Evolutionary conservation across 768 basidiomycete species (phyloP).

Genomic region (Tulasnella sp.): DNA sequence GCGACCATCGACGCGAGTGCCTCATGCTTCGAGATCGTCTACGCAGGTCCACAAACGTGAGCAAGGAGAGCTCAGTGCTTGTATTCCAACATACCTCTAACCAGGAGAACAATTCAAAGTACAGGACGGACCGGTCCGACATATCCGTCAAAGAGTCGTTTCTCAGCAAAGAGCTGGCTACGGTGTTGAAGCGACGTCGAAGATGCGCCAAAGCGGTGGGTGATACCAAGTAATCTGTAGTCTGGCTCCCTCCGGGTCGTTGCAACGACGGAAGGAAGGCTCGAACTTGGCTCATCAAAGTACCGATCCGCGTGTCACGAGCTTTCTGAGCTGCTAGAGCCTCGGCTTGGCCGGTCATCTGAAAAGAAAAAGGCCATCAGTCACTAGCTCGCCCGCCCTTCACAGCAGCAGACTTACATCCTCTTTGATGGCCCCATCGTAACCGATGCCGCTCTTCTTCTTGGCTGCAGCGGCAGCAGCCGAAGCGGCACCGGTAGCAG

Average conservation of each 20-base stretch:
- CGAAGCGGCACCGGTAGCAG: background rate
- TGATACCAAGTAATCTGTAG: constrained; percentile 87
- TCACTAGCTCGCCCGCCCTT: background rate
- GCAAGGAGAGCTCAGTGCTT: background rate
- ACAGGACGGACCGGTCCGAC: constrained; percentile 75
- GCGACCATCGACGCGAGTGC: constrained; percentile 91
- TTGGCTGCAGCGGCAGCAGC: constrained; percentile 23
- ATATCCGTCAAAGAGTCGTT: constrained; percentile 93
- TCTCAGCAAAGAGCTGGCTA: constrained; percentile 72
- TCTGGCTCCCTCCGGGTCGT: constrained; percentile 59
- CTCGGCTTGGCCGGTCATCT: constrained; percentile 73
- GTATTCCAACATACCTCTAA: constrained; percentile 52
- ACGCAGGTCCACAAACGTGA: constrained; percentile 9
- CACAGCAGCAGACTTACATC: constrained; percentile 46
- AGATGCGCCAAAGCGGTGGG: constrained; percentile 88
- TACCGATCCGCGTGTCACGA: constrained; percentile 65
- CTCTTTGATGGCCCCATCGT: constrained; percentile 72
- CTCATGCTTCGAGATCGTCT: constrained; percentile 92
- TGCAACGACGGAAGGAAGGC: constrained; percentile 73
- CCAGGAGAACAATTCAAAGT: constrained; percentile 87
- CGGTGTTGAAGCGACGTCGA: constrained; percentile 77
- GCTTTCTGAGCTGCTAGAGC: constrained; percentile 59
- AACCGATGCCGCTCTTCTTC: constrained; percentile 78
- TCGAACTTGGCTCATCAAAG: constrained; percentile 59
- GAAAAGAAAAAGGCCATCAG: background rate